A percentile compares a stretch with the other conserved stretches of the same genome.
Evolutionary conservation across 441 rosid genomes (phyloP).

Genomic region (Sinapis alba): DNA sequence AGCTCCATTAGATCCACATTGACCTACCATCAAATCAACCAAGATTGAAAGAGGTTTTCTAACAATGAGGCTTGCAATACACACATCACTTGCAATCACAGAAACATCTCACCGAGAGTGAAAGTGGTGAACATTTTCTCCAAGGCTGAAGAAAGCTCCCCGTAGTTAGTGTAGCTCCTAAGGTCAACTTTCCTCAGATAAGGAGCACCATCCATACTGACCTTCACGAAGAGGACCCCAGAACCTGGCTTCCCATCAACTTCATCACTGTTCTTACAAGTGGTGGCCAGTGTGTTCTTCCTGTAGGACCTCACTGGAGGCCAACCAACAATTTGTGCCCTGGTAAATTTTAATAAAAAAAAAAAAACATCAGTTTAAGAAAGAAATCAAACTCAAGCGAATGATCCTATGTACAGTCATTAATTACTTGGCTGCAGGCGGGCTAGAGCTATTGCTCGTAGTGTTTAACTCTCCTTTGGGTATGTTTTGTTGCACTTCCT

Average conservation of each 20-base stretch:
- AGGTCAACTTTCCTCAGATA: constrained; percentile 72
- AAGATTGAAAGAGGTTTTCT: not conserved
- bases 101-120: constrained; percentile 60
- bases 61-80: not conserved
- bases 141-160: constrained; percentile 62
- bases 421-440: constrained; percentile 88
- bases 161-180: constrained; percentile 53
- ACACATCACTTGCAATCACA: constrained; percentile 23
- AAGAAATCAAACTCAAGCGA: not conserved
- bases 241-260: constrained; percentile 59
- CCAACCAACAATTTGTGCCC: constrained; percentile 85
- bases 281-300: constrained; percentile 63
- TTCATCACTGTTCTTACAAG: constrained; percentile 62
- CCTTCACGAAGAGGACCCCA: constrained; percentile 56
- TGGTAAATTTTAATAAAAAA: constrained; percentile 14
- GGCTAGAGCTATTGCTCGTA: constrained; percentile 47
- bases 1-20: constrained; percentile 59
- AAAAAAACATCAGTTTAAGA: constrained; percentile 14
- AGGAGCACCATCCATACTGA: constrained; percentile 81
- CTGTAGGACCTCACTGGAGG: no score
- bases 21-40: constrained; percentile 47
- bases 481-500: constrained; percentile 52
- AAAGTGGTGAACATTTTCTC: constrained; percentile 77
- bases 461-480: constrained; percentile 49
- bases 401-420: constrained; percentile 12